Conservation (phyloP, 495 filamentous ascomycete genomes). For the Lichenothelia convexa region DNA sequence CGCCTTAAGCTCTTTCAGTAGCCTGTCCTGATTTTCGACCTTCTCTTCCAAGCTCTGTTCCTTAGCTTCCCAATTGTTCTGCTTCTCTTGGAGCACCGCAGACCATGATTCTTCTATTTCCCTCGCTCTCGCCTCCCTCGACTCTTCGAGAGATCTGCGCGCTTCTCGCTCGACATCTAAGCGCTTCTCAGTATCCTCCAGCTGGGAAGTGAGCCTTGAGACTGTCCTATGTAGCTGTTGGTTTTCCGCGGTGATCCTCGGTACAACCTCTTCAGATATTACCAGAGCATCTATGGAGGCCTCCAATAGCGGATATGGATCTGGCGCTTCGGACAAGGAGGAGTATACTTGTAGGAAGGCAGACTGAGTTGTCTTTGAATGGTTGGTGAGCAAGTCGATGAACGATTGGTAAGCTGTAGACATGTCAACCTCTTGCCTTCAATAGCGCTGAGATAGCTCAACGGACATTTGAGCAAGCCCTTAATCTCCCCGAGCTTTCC, state of each 20-base stretch:
- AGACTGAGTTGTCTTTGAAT: constrained; percentile 78
- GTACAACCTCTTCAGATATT: constrained; percentile 73
- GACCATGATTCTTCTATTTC: constrained; percentile 83
- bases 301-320: constrained; percentile 92
- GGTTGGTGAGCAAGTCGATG: constrained; percentile 87
- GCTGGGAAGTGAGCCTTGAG: constrained; percentile 65
- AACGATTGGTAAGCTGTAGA: constrained; percentile 79
- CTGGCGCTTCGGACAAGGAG: constrained; percentile 81
- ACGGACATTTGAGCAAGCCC: constrained; percentile 61
- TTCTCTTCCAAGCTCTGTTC: constrained; percentile 86
- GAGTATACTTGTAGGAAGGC: constrained; percentile 87
- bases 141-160: constrained; percentile 56
- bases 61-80: constrained; percentile 90
- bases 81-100: constrained; percentile 83
- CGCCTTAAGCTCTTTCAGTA: constrained; percentile 88
- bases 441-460: background rate
- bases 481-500: constrained; percentile 79
- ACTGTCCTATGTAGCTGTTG: constrained; percentile 66
- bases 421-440: constrained; percentile 6
- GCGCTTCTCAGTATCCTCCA: constrained; percentile 66
- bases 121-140: constrained; percentile 55
- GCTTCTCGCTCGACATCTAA: constrained; percentile 55
- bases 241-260: constrained; percentile 73
- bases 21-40: constrained; percentile 77
- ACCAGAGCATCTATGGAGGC: constrained; percentile 88